These are phyloP conservation scores for Calocera viscosa DNA, from an alignment of 768 basidiomycete species.

Conservation along the genomic window DNA sequence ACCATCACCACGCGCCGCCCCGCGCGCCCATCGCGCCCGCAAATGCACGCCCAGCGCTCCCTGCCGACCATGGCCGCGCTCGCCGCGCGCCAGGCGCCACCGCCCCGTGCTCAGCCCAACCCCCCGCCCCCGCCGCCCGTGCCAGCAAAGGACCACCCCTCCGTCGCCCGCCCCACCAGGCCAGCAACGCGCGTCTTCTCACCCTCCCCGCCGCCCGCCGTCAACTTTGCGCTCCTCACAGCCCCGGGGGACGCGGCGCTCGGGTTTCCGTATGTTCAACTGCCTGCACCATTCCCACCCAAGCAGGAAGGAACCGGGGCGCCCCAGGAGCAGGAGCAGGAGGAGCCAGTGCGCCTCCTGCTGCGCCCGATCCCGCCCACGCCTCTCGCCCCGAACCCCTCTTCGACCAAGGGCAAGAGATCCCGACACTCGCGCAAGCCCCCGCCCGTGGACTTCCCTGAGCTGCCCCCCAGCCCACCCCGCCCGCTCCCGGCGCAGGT, in stretches of 20 bases:
- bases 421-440: background rate
- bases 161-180: background rate
- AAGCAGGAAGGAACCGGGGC: background rate
- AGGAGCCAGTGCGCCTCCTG: background rate
- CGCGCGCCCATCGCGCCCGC: background rate
- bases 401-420: background rate
- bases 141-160: background rate
- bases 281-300: background rate
- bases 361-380: background rate
- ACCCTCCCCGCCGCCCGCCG: background rate
- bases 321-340: background rate
- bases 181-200: background rate
- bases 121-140: background rate
- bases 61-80: background rate
- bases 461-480: background rate
- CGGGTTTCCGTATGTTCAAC: background rate
- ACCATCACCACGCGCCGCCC: background rate
- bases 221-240: background rate
- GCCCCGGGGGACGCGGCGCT: background rate
- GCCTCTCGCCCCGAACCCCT: background rate
- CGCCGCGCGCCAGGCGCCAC: background rate
- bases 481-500: background rate
- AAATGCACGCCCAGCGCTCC: background rate
- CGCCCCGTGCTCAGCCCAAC: background rate
- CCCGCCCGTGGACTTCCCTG: background rate